Conservation (phyloP, 2,329 filamentous ascomycete species). For the Calonectria leucothoes region DNA sequence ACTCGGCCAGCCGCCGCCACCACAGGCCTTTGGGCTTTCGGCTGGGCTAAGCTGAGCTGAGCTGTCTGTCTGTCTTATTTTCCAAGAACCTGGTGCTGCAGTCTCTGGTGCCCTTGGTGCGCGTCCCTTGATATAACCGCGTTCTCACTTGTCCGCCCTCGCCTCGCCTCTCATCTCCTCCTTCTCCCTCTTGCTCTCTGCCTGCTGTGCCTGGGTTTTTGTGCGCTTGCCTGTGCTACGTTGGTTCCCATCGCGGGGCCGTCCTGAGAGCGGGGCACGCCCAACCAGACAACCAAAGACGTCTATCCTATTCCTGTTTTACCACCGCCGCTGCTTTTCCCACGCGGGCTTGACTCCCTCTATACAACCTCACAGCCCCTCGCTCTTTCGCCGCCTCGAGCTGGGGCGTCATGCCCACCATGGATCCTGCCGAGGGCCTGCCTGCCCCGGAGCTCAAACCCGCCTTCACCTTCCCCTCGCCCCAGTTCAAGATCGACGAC, state of each 20-base stretch:
- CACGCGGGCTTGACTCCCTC: not conserved
- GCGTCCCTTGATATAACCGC: not conserved
- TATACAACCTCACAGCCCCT: conserved; percentile 6
- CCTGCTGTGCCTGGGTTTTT: not conserved
- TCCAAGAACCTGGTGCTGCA: not conserved
- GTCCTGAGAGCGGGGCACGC: conserved; percentile 34
- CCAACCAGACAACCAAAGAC: not conserved
- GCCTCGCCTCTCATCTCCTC: not conserved
- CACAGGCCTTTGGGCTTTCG: not conserved
- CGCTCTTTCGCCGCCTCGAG: not conserved
- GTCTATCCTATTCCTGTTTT: not conserved
- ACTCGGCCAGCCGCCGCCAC: conserved; percentile 1
- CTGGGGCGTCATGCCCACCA: conserved; percentile 21
- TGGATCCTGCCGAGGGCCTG: conserved; percentile 35
- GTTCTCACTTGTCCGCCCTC: not conserved
- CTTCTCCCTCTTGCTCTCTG: not conserved
- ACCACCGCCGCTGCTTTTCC: not conserved
- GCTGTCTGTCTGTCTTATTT: not conserved
- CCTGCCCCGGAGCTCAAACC: conserved; percentile 30
- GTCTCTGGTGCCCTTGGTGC: not conserved
- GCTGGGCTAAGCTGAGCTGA: conserved; percentile 5
- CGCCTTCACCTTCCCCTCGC: conserved; percentile 43
- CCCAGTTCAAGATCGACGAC: conserved; percentile 46
- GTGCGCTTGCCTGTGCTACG: not conserved
- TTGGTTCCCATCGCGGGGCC: conserved; percentile 24